These are phyloP conservation scores for Adansonia grandidieri DNA, from an alignment of 441 rosid genomes.

Conservation along the genomic window DNA sequence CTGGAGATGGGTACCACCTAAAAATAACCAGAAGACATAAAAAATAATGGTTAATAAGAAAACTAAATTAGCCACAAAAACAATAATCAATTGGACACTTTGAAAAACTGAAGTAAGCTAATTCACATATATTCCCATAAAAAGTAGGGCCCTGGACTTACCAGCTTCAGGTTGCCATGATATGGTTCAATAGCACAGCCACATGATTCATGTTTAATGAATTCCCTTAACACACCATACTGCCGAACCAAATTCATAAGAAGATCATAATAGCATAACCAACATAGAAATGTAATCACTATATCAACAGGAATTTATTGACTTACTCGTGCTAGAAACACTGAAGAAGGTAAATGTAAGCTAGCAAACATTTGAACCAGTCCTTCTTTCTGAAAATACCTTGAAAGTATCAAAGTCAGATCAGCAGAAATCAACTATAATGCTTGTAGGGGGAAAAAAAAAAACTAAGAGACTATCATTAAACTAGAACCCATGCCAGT, in stretches of 20 bases:
- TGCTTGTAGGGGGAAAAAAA: slow-evolving; percentile 4
- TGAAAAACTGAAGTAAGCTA: slow-evolving; percentile 20
- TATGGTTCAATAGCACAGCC: slow-evolving; percentile 56
- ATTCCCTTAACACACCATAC: slow-evolving; percentile 71
- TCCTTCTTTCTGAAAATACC: slow-evolving; percentile 76
- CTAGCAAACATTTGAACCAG: slow-evolving; percentile 64
- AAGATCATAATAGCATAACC: slow-evolving; percentile 21
- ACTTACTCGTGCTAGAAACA: slow-evolving; percentile 75
- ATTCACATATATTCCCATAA: not conserved
- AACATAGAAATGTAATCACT: slow-evolving; percentile 22
- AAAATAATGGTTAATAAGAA: not conserved
- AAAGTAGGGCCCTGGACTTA: slow-evolving; percentile 31
- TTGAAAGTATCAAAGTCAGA: slow-evolving; percentile 46
- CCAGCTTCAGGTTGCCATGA: slow-evolving; percentile 63
- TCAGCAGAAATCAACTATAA: slow-evolving; percentile 36
- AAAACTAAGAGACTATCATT: slow-evolving; percentile 25
- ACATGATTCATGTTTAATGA: slow-evolving; percentile 61
- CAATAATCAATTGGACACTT: not conserved
- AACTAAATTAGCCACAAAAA: not conserved
- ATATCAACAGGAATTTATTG: slow-evolving; percentile 40
- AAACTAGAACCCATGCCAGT: slow-evolving; percentile 1
- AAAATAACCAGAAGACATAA: slow-evolving; percentile 24
- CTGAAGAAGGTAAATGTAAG: slow-evolving; percentile 55
- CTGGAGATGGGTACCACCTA: slow-evolving; percentile 80
- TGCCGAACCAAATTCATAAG: slow-evolving; percentile 41